Evolutionary conservation across 1,284 basidiomycete species (phyloP).

Genomic region (Boletellus sp.): DNA sequence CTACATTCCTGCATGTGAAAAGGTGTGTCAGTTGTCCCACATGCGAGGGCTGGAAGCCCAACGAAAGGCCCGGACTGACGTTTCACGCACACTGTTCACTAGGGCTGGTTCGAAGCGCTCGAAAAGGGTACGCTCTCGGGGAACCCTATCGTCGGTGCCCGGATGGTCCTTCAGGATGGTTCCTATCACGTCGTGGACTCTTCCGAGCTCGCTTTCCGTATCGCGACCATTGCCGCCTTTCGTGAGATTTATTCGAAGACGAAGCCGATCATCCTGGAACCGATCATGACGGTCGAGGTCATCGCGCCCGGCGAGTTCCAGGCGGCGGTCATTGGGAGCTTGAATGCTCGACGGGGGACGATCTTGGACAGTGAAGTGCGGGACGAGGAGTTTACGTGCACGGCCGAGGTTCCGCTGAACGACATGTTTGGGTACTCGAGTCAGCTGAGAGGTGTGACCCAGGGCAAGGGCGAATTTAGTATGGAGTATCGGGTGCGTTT

Average conservation of each 20-base stretch:
- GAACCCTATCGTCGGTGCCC: slow-evolving; percentile 83
- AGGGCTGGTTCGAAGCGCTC: slow-evolving; percentile 95
- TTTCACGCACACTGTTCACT: neutral
- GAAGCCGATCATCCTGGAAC: slow-evolving; percentile 85
- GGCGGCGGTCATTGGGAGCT: slow-evolving; percentile 89
- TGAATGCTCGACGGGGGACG: slow-evolving; percentile 92
- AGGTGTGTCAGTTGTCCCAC: slow-evolving; percentile 45
- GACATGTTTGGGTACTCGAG: slow-evolving; percentile 99
- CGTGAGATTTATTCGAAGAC: slow-evolving; percentile 84
- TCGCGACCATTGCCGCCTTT: slow-evolving; percentile 90
- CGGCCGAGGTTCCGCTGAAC: slow-evolving; percentile 91
- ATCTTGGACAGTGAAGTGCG: slow-evolving; percentile 96
- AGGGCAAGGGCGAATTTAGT: slow-evolving; percentile 94
- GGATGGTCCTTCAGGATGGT: slow-evolving; percentile 91
- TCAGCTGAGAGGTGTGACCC: slow-evolving; percentile 88
- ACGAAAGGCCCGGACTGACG: neutral
- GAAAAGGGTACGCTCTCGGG: slow-evolving; percentile 92
- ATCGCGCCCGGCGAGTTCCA: slow-evolving; percentile 97
- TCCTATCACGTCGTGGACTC: slow-evolving; percentile 95
- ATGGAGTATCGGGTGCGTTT: slow-evolving; percentile 89
- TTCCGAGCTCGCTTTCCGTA: slow-evolving; percentile 92
- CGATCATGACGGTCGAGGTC: slow-evolving; percentile 98
- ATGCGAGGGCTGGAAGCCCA: neutral
- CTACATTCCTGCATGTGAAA: slow-evolving; percentile 95
- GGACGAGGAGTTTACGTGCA: slow-evolving; percentile 94